phyloP scores from a whole-genome alignment of 257 asterid genomes.

The Petunia axillaris region DNA sequence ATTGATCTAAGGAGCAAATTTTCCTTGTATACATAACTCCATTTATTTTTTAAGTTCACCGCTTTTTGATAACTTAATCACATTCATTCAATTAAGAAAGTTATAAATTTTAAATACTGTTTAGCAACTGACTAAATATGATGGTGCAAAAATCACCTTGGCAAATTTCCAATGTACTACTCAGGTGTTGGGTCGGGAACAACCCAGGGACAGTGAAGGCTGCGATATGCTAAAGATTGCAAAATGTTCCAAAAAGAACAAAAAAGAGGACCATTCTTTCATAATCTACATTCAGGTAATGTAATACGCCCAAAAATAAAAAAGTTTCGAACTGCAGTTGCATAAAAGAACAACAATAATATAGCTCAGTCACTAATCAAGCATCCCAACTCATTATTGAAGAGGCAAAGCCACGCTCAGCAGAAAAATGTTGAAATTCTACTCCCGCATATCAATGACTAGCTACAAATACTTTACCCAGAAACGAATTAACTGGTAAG shows the following conservation, averaged over 20 bases:
- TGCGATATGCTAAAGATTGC: not conserved
- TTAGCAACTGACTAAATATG: not conserved
- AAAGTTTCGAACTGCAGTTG: not conserved
- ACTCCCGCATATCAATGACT: conserved; percentile 39
- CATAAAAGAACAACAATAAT: not conserved
- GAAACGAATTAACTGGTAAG: conserved; percentile 7
- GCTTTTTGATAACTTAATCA: not conserved
- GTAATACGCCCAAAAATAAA: not conserved
- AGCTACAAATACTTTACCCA: conserved; percentile 11
- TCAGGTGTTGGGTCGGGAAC: not conserved
- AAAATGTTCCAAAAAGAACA: not conserved
- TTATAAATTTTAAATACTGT: not conserved
- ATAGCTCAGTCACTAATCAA: not conserved
- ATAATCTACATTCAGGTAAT: not conserved
- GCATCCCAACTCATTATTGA: not conserved
- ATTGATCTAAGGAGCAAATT: not conserved
- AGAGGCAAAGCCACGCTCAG: not conserved
- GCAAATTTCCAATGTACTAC: not conserved
- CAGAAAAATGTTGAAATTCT: conserved; percentile 22
- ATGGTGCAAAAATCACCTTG: not conserved
- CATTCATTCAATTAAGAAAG: not conserved
- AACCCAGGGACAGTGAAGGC: not conserved
- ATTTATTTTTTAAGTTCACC: not conserved
- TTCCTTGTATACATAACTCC: not conserved
- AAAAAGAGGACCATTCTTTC: not conserved